Conservation (phyloP, 2,329 filamentous ascomycete species). For the Epicoccum sorghinum region DNA sequence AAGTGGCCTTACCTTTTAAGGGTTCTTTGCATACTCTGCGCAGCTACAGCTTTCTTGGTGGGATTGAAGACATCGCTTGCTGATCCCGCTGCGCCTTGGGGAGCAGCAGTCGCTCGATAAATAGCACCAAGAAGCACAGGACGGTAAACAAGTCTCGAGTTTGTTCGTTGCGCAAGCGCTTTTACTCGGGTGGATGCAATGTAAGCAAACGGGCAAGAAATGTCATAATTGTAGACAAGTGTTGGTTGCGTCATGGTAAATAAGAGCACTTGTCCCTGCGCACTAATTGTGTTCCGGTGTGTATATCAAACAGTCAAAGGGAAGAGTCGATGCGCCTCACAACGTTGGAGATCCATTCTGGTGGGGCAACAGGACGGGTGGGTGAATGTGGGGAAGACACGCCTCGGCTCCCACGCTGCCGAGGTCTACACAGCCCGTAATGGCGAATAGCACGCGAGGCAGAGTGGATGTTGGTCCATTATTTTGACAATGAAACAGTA, state of each 20-base stretch:
- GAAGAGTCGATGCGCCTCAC: background rate
- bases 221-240: slow-evolving; percentile 20
- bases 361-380: background rate
- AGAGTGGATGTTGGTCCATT: too few relatives aligned
- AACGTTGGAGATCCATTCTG: background rate
- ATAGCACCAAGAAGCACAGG: slow-evolving; percentile 45
- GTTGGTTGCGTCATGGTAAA: slow-evolving; percentile 9
- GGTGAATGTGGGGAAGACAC: slow-evolving; percentile 1
- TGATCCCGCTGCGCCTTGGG: slow-evolving; percentile 44
- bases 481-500: too few relatives aligned
- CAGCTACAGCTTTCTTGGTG: slow-evolving; percentile 40
- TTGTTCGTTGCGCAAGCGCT: slow-evolving; percentile 36
- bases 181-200: slow-evolving; percentile 44
- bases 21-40: slow-evolving; percentile 37
- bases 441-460: too few relatives aligned
- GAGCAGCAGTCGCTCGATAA: slow-evolving; percentile 44
- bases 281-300: too few relatives aligned
- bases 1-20: slow-evolving; percentile 18
- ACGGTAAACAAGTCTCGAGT: slow-evolving; percentile 32
- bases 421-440: background rate
- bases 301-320: too few relatives aligned
- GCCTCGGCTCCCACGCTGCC: background rate
- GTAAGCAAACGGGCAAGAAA: slow-evolving; percentile 48
- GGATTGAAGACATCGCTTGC: slow-evolving; percentile 45
- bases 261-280: background rate